These are phyloP conservation scores for Chrysanthemum seticuspe DNA, from an alignment of 129 eudicot genomes.

Conservation along the genomic window DNA sequence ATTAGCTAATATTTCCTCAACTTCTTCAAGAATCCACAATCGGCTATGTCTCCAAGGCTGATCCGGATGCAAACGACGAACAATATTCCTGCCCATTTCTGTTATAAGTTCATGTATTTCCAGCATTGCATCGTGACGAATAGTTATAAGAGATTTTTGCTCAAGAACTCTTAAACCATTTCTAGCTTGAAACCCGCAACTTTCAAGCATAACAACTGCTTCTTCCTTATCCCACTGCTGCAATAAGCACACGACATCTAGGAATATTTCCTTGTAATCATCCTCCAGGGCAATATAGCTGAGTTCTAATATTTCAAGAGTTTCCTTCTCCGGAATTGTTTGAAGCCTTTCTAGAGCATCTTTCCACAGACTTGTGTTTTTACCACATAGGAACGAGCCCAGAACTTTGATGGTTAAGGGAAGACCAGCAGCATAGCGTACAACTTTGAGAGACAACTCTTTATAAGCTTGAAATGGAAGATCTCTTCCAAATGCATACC, in stretches of 20 bases:
- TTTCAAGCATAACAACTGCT: constrained; percentile 14
- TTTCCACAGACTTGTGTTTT: constrained; percentile 29
- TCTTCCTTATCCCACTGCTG: not conserved
- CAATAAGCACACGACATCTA: constrained; percentile 30
- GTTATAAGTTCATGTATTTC: too few relatives aligned
- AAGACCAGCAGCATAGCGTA: constrained; percentile 33
- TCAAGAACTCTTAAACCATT: constrained; percentile 28
- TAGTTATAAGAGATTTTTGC: constrained; percentile 22
- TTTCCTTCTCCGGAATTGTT: constrained; percentile 10
- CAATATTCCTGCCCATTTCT: too few relatives aligned
- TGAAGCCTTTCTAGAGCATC: constrained; percentile 29
- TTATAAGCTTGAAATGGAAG: constrained; percentile 23
- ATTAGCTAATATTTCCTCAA: too few relatives aligned
- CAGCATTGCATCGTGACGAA: too few relatives aligned
- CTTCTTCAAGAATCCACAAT: too few relatives aligned
- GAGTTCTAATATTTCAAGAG: not conserved
- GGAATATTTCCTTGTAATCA: constrained; percentile 25
- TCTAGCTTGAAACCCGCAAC: constrained; percentile 18
- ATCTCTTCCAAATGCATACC: constrained; percentile 39
- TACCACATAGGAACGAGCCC: constrained; percentile 40
- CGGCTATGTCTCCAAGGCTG: too few relatives aligned
- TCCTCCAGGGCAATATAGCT: constrained; percentile 19
- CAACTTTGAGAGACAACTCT: constrained; percentile 26
- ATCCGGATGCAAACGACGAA: too few relatives aligned
- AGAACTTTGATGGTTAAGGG: constrained; percentile 48